A percentile compares a stretch with the other conserved stretches of the same genome.
Conservation (phyloP, 208 protist genomes). For the Herpetomonas tarakana region DNA sequence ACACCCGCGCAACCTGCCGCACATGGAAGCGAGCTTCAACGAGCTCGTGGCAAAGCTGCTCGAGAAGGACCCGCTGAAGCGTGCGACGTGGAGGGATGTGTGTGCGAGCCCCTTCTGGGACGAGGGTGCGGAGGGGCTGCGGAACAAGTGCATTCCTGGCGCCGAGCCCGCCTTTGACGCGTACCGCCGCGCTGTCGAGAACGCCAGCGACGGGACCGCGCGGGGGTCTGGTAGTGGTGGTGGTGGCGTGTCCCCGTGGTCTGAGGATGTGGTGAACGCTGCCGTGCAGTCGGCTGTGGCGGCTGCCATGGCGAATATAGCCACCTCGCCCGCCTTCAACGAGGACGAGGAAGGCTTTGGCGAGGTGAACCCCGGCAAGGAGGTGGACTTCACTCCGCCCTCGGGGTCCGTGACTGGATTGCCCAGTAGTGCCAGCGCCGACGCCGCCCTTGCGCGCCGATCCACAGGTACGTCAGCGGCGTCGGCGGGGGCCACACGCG, state of each 20-base stretch:
- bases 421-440: not conserved
- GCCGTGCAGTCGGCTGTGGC: slow-evolving; percentile 30
- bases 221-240: not conserved
- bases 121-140: slow-evolving; percentile 17
- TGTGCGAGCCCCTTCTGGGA: slow-evolving; percentile 81
- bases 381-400: slow-evolving; percentile 58
- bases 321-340: slow-evolving; percentile 21
- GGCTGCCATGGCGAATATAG: slow-evolving; percentile 25
- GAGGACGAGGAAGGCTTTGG: slow-evolving; percentile 29
- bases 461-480: not conserved
- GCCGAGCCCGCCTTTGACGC: slow-evolving; percentile 64
- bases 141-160: slow-evolving; percentile 31
- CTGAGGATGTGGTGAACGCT: slow-evolving; percentile 20
- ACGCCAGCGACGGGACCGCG: not conserved
- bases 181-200: slow-evolving; percentile 20
- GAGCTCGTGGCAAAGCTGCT: slow-evolving; percentile 61
- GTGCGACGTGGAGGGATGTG: slow-evolving; percentile 80
- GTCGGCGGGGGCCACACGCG: not conserved
- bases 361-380: slow-evolving; percentile 44
- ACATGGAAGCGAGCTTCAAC: slow-evolving; percentile 58
- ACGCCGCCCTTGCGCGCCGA: not conserved
- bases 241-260: slow-evolving; percentile 10
- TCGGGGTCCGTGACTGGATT: too few species aligned
- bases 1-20: slow-evolving; percentile 24
- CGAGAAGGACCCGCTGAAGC: slow-evolving; percentile 77